Base-by-base conservation (phyloP, 192 early-diverging fungal genomes). In the Gryganskiella cystojenkinii region DNA sequence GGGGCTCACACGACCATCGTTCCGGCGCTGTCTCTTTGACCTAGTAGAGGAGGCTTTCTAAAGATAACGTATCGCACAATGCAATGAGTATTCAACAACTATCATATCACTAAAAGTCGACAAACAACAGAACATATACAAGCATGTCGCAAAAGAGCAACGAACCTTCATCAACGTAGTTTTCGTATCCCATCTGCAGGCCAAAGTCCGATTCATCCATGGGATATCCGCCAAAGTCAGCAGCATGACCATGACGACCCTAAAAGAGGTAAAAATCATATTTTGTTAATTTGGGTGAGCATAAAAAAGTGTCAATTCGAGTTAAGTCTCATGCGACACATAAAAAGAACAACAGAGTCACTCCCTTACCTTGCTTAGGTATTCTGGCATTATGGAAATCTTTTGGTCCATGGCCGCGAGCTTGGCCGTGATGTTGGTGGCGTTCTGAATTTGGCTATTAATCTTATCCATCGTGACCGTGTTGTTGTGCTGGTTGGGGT, bases 401-500 rank as follows among this genome's bases (percentile, higher is more conserved):
- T 50, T 50, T 43, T 76, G 73, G 46, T 76, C 73, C 73, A 76
- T 76, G 24, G 56, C 47, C 19, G 55, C 47, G 33, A 76, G 64
- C 9, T 45, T 67, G 7, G 73, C 42, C 17, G 73, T 76, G 30
- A 76, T 76, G 1, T 57, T 46, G 1, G 73, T 76, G 5, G 81
- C 71, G 53, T 64, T 79, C 25, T 70, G 62, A 34, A 90, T 85
- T 33, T 83, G 71, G 1, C 70, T 62, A 25, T 90, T 81, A 50
- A 94, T 70, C n/a, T 58, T 50, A 17, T 65, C 45, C 54, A 82
- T 80, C 19, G 83, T 88, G 6, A 47, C 47, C 11, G 71, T 67
- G 47, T 59, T 85, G 33, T 80, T 57, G 53, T 80, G 85, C 46
- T 71, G 61, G 50, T 87, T 81, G 4, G 90, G 83, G 40, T 81